Evolutionary conservation across 148 eudicot species (phyloP).

Genomic region (Rhododendron simsii): DNA sequence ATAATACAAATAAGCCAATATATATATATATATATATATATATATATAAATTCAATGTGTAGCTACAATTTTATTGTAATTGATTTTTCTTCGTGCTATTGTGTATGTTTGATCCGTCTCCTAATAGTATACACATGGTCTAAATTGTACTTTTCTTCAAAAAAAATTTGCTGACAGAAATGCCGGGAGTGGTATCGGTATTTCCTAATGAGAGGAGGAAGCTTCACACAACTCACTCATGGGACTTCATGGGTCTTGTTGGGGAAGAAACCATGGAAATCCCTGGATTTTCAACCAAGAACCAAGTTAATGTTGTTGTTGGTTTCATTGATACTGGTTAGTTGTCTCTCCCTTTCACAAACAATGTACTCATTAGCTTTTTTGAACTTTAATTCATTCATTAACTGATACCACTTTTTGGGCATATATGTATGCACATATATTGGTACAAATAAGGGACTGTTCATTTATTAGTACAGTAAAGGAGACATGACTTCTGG

Average conservation of each 20-base stretch:
- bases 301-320: slow-evolving; percentile 49
- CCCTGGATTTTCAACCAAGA: slow-evolving; percentile 49
- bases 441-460: neutral
- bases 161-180: slow-evolving; percentile 26
- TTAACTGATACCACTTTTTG: neutral
- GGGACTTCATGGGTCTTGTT: slow-evolving; percentile 54
- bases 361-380: neutral
- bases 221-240: slow-evolving; percentile 58
- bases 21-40: neutral
- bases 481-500: neutral
- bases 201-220: slow-evolving; percentile 36
- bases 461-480: slow-evolving; percentile 14
- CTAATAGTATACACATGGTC: neutral
- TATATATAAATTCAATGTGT: neutral
- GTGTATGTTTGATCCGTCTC: neutral
- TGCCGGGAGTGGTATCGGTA: slow-evolving; percentile 54
- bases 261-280: slow-evolving; percentile 55
- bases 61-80: neutral
- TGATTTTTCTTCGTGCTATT: neutral
- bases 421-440: neutral
- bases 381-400: neutral
- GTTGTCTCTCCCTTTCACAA: slow-evolving; percentile 9
- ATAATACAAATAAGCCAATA: neutral
- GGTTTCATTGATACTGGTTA: slow-evolving; percentile 55
- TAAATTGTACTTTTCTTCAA: neutral